Evolutionary conservation across 2,329 filamentous ascomycete species (phyloP).

Genomic region (Talaromyces islandicus): DNA sequence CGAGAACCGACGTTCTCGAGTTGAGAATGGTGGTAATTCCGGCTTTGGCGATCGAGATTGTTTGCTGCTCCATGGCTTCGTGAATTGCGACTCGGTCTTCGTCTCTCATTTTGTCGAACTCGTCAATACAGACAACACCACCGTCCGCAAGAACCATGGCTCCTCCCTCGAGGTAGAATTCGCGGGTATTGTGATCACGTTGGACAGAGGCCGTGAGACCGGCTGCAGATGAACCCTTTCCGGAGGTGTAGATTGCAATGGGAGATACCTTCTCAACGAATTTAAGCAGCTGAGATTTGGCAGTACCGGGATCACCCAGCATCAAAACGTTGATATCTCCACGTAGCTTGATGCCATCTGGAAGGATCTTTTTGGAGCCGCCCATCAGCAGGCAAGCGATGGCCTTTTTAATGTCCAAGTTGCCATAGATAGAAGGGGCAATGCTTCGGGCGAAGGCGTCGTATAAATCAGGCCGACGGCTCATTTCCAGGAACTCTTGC

Average conservation of each 20-base stretch:
- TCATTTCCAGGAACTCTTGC: constrained; percentile 91
- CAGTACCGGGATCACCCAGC: constrained; percentile 94
- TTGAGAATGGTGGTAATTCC: constrained; percentile 98
- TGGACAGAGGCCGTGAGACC: constrained; percentile 97
- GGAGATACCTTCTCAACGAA: constrained; percentile 96
- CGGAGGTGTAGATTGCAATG: constrained; percentile 97
- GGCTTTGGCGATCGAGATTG: constrained; percentile 96
- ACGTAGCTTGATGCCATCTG: constrained; percentile 94
- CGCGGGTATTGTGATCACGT: constrained; percentile 80
- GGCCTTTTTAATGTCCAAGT: constrained; percentile 92
- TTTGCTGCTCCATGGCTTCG: constrained; percentile 99
- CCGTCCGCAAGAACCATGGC: constrained; percentile 98
- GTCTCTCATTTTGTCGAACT: constrained; percentile 99
- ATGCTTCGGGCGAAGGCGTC: constrained; percentile 85
- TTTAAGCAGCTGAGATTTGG: constrained; percentile 94
- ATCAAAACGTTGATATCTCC: constrained; percentile 97
- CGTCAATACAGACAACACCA: constrained; percentile 96
- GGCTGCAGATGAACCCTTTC: constrained; percentile 94
- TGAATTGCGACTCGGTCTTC: constrained; percentile 97
- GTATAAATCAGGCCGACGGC: constrained; percentile 86
- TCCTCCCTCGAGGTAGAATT: constrained; percentile 97
- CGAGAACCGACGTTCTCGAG: constrained; percentile 87
- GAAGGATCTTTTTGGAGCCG: constrained; percentile 94
- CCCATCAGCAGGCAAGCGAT: constrained; percentile 91
- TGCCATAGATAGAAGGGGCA: constrained; percentile 95